Evolutionary conservation across 352 stramenopile species (phyloP).

Genomic region (Phytophthora meadii): DNA sequence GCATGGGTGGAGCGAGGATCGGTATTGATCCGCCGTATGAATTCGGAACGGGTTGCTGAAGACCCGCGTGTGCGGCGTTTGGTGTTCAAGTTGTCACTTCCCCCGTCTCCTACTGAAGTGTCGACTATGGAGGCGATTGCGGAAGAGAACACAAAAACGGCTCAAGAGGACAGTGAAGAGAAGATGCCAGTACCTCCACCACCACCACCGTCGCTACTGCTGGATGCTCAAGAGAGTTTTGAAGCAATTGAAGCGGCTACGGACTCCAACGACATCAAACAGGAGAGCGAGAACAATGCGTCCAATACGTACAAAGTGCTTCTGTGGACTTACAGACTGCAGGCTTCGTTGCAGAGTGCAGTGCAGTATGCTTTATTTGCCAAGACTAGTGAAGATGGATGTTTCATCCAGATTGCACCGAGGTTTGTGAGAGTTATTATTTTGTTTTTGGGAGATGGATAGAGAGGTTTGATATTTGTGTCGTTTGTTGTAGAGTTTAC

Average conservation of each 20-base stretch:
- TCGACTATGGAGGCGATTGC: slow-evolving; percentile 39
- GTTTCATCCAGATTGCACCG: slow-evolving; percentile 82
- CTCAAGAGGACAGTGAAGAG: slow-evolving; percentile 31
- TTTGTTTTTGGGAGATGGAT: not conserved
- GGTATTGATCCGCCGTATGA: slow-evolving; percentile 87
- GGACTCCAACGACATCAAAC: slow-evolving; percentile 62
- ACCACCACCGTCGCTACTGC: slow-evolving; percentile 31
- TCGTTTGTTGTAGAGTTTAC: slow-evolving; percentile 59
- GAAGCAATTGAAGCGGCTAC: slow-evolving; percentile 71
- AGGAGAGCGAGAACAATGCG: slow-evolving; percentile 78
- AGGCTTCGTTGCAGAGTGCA: slow-evolving; percentile 75
- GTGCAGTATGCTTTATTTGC: slow-evolving; percentile 80
- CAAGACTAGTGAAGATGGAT: slow-evolving; percentile 83
- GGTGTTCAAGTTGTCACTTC: slow-evolving; percentile 48
- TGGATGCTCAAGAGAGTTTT: slow-evolving; percentile 63
- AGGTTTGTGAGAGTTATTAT: slow-evolving; percentile 39
- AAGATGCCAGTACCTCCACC: slow-evolving; percentile 32
- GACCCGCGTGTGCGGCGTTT: slow-evolving; percentile 79
- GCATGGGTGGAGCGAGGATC: slow-evolving; percentile 86
- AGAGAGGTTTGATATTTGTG: slow-evolving; percentile 1
- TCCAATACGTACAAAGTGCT: slow-evolving; percentile 76
- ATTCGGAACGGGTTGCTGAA: slow-evolving; percentile 87
- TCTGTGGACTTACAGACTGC: slow-evolving; percentile 82
- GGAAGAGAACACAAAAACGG: slow-evolving; percentile 18
- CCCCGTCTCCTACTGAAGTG: slow-evolving; percentile 29